Evolutionary conservation across 139 green algal genomes (phyloP).

Genomic region (Eudorina sp.): DNA sequence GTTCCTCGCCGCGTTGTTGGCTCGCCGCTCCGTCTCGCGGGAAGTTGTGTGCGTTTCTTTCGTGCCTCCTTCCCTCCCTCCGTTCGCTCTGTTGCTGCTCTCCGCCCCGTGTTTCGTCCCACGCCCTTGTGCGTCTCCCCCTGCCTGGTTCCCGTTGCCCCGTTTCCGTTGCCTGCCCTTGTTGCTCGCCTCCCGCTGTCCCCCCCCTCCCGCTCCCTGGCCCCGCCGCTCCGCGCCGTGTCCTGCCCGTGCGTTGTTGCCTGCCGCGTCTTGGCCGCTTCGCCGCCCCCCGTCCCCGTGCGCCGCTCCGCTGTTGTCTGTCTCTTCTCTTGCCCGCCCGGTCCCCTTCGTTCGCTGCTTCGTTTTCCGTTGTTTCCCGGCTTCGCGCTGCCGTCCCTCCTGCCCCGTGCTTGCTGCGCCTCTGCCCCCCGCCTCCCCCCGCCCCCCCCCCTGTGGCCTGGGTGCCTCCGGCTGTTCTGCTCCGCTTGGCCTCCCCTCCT

Average conservation of each 20-base stretch:
- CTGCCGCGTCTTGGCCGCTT: background rate
- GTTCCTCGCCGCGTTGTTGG: too few relatives aligned
- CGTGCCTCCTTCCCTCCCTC: background rate
- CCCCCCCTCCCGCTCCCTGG: too few relatives aligned
- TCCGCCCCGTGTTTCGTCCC: background rate
- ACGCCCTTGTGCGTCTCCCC: background rate
- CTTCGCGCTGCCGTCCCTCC: background rate
- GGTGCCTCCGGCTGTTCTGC: background rate
- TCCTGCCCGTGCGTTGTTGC: too few relatives aligned
- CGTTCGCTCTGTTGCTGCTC: background rate
- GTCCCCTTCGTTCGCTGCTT: background rate
- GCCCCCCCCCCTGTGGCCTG: background rate
- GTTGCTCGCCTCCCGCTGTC: background rate
- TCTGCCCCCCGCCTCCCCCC: background rate
- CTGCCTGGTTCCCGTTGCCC: too few relatives aligned
- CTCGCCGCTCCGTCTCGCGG: background rate
- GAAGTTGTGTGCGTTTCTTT: background rate
- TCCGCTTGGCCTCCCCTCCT: background rate
- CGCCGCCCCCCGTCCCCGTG: background rate
- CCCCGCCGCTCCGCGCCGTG: too few relatives aligned
- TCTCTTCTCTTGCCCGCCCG: background rate
- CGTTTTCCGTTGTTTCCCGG: background rate
- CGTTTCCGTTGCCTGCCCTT: background rate
- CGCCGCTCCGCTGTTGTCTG: background rate
- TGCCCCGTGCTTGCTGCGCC: background rate